A percentile compares a stretch with the other conserved stretches of the same genome.
These are phyloP conservation scores for Pelagomonas calceolata DNA, from an alignment of 108 stramenopile genomes.

Conservation along the genomic window DNA sequence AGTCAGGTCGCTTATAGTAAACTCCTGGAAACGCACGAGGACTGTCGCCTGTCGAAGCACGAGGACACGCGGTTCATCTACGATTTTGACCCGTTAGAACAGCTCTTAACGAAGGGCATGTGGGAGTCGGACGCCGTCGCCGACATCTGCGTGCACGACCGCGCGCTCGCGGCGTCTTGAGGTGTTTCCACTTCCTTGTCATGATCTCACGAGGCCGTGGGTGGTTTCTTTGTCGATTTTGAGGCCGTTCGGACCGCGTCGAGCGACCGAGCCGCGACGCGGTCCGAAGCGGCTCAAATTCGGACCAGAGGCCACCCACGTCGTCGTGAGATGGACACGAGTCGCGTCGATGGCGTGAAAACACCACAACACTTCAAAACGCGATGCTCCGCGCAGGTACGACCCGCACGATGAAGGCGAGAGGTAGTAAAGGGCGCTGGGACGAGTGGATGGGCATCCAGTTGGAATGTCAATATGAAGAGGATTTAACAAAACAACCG, in stretches of 20 bases:
- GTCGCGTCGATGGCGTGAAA: too few relatives aligned
- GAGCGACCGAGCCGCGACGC: conserved; percentile 15
- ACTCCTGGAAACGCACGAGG: conserved; percentile 63
- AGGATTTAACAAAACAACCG: conserved; percentile 34
- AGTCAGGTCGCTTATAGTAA: conserved; percentile 55
- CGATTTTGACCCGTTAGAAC: conserved; percentile 38
- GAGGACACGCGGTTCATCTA: conserved; percentile 34
- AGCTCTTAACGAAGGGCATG: too few relatives aligned
- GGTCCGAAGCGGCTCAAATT: too few relatives aligned
- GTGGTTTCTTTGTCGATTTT: too few relatives aligned
- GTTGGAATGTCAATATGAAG: conserved; percentile 59
- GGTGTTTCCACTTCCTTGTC: too few relatives aligned
- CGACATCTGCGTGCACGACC: conserved; percentile 12
- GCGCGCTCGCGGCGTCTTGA: background rate
- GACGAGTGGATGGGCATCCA: conserved; percentile 1
- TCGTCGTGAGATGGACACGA: too few relatives aligned
- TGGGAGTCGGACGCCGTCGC: conserved; percentile 6
- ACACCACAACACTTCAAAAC: background rate
- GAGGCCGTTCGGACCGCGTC: too few relatives aligned
- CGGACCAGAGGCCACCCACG: too few relatives aligned
- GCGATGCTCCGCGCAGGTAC: background rate
- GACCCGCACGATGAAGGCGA: background rate
- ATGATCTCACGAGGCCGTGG: too few relatives aligned
- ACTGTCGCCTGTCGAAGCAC: conserved; percentile 36
- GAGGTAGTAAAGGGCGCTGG: background rate